A percentile compares a stretch with the other conserved stretches of the same genome.
Conservation (phyloP, 768 basidiomycete species). For the Obba rivulosa region DNA sequence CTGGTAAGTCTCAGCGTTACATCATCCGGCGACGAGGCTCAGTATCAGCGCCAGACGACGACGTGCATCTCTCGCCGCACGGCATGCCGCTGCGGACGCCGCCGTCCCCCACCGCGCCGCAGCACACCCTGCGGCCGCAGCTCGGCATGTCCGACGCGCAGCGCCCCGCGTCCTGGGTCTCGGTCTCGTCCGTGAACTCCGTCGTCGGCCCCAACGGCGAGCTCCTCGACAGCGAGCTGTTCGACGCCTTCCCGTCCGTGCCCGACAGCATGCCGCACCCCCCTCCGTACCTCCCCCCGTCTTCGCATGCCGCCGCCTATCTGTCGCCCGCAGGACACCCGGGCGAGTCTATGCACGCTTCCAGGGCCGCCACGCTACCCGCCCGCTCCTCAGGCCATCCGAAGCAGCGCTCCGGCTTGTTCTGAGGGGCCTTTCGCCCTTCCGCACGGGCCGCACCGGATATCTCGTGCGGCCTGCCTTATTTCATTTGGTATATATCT, state of each 20-base stretch:
- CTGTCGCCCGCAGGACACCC: constrained; percentile 4
- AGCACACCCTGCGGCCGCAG: not conserved
- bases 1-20: too few relatives aligned
- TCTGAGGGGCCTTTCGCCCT: constrained; percentile 1
- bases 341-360: constrained; percentile 1
- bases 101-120: constrained; percentile 3
- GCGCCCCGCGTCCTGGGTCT: constrained; percentile 39
- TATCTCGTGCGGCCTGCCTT: not conserved
- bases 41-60: constrained; percentile 6
- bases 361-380: constrained; percentile 5
- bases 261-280: constrained; percentile 29
- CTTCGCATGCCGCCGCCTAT: constrained; percentile 6
- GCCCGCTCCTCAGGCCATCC: constrained; percentile 10
- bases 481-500: too few relatives aligned
- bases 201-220: constrained; percentile 30
- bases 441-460: not conserved
- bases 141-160: constrained; percentile 1
- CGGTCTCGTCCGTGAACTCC: constrained; percentile 25
- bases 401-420: constrained; percentile 14
- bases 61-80: constrained; percentile 3
- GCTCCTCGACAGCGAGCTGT: constrained; percentile 53
- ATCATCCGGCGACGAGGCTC: constrained; percentile 1
- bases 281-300: constrained; percentile 3
- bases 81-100: not conserved
- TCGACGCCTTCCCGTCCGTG: constrained; percentile 70